Percentiles rank a stretch among this genome's conserved stretches.
Conservation (phyloP, 208 protist species). For the Trypanosoma melophagium region DNA sequence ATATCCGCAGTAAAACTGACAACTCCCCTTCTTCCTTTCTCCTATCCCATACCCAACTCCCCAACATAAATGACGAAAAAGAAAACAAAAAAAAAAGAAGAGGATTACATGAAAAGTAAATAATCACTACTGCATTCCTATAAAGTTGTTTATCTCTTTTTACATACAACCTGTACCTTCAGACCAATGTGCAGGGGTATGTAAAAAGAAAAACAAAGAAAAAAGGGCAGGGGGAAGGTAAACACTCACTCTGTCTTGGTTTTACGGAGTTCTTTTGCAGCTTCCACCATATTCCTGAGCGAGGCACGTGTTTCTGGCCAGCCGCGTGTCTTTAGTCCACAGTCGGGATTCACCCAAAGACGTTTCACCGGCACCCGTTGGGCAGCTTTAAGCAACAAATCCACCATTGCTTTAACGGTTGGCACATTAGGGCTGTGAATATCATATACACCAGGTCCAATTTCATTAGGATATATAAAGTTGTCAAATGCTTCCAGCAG, state of each 20-base stretch:
- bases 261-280: constrained; percentile 38
- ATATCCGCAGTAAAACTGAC: not conserved
- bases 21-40: not conserved
- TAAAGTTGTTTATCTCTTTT: too few relatives aligned
- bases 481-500: constrained; percentile 65
- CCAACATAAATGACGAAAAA: too few relatives aligned
- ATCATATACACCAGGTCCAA: constrained; percentile 91
- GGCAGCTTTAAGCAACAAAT: constrained; percentile 54
- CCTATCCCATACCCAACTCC: not conserved
- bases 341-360: constrained; percentile 90
- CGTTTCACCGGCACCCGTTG: constrained; percentile 40
- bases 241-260: constrained; percentile 26
- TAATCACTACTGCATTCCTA: too few relatives aligned
- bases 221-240: not conserved
- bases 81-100: constrained; percentile 1
- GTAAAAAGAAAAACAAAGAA: constrained; percentile 2
- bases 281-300: constrained; percentile 55
- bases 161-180: too few relatives aligned
- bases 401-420: constrained; percentile 62
- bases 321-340: constrained; percentile 83
- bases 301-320: constrained; percentile 44
- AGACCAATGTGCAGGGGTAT: too few relatives aligned
- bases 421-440: constrained; percentile 89
- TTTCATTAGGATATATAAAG: constrained; percentile 74
- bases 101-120: not conserved